These are phyloP conservation scores for Leccinum solheimii DNA, from an alignment of 1,284 basidiomycete species.

Conservation along the genomic window DNA sequence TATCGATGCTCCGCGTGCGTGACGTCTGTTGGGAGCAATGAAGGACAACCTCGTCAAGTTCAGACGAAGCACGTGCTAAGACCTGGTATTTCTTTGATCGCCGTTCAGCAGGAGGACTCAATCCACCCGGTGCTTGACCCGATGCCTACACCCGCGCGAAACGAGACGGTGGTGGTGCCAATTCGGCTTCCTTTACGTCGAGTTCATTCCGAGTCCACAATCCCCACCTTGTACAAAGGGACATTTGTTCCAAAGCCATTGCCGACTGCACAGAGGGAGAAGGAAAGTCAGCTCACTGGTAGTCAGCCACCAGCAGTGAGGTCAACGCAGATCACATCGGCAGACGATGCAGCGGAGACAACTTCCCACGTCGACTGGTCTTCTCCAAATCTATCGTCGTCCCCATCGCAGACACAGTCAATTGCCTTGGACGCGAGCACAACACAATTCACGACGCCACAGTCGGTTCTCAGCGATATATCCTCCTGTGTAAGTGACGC, in stretches of 20 bases:
- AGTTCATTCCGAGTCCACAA: not conserved
- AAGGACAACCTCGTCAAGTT: not conserved
- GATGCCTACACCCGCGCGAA: not conserved
- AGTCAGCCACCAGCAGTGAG: not conserved
- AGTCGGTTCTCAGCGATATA: not conserved
- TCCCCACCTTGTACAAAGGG: not conserved
- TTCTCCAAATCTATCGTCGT: slow-evolving; percentile 5
- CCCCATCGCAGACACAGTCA: slow-evolving; percentile 8
- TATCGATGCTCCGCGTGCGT: not conserved
- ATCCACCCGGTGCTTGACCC: not conserved
- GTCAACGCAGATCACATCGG: not conserved
- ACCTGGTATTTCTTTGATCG: not conserved
- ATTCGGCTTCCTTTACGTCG: not conserved
- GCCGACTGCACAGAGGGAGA: not conserved
- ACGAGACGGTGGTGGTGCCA: not conserved
- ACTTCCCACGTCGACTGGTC: not conserved
- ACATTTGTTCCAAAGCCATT: not conserved
- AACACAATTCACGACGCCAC: not conserved
- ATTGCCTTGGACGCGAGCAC: not conserved
- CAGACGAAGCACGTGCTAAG: not conserved
- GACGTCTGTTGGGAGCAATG: not conserved
- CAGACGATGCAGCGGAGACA: not conserved
- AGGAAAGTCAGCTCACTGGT: not conserved
- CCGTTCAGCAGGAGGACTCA: not conserved
- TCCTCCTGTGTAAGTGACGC: not conserved